Conservation (phyloP, 2,329 filamentous ascomycete species). For the Cladosporium sp. region DNA sequence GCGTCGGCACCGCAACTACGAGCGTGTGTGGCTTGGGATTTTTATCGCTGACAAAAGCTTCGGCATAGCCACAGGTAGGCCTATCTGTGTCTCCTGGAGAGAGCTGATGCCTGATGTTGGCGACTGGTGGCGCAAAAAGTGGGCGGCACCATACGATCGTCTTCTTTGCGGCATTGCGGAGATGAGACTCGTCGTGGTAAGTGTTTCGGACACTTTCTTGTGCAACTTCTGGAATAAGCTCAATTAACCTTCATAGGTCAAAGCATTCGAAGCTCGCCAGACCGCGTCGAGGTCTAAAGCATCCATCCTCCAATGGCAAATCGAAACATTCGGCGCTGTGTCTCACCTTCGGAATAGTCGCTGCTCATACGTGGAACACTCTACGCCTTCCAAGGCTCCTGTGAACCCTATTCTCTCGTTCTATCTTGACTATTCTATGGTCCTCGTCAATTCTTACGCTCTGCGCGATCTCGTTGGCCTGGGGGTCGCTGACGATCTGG, state of each 20-base stretch:
- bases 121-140: slow-evolving; percentile 9
- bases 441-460: slow-evolving; percentile 16
- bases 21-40: slow-evolving; percentile 13
- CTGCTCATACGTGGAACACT: slow-evolving; percentile 1
- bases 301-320: slow-evolving; percentile 6
- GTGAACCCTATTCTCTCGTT: slow-evolving; percentile 2
- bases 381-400: not conserved
- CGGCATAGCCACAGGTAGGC: slow-evolving; percentile 12
- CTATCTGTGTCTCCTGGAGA: slow-evolving; percentile 16
- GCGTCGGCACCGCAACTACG: slow-evolving; percentile 9
- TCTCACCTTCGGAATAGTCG: not conserved
- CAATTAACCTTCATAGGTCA: not conserved
- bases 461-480: slow-evolving; percentile 10
- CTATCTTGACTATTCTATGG: slow-evolving; percentile 15
- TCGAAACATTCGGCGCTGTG: slow-evolving; percentile 7
- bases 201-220: not conserved
- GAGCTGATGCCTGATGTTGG: slow-evolving; percentile 16
- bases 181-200: slow-evolving; percentile 13
- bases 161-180: slow-evolving; percentile 11
- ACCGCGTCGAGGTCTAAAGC: not conserved
- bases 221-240: not conserved
- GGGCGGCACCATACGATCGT: slow-evolving; percentile 6
- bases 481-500: not conserved
- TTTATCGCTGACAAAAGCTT: slow-evolving; percentile 17
- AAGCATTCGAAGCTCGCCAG: slow-evolving; percentile 16